A percentile compares a stretch with the other conserved stretches of the same genome.
Evolutionary conservation across 352 stramenopile genomes (phyloP).

Genomic region (Pythium biforme): DNA sequence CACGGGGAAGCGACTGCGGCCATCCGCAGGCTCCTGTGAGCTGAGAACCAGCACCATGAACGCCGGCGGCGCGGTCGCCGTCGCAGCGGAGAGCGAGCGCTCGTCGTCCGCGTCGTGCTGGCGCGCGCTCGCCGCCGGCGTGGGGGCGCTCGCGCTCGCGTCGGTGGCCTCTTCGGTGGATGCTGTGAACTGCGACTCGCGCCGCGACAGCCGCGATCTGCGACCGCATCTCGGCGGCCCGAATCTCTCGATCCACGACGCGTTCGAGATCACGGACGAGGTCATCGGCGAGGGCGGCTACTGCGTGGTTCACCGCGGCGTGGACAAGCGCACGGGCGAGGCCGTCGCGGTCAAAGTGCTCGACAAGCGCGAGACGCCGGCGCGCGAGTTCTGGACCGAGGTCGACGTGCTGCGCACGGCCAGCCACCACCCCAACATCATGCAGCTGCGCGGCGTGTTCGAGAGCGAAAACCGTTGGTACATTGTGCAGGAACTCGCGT

Average conservation of each 20-base stretch:
- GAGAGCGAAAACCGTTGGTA: constrained; percentile 76
- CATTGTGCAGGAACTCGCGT: constrained; percentile 81
- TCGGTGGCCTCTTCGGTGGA: not conserved
- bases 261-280: constrained; percentile 78
- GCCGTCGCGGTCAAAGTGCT: constrained; percentile 81
- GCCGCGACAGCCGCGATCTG: not conserved
- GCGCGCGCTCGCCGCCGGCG: constrained; percentile 17
- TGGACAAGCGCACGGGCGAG: constrained; percentile 63
- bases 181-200: not conserved
- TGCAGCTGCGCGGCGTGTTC: constrained; percentile 71
- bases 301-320: constrained; percentile 71
- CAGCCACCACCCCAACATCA: constrained; percentile 75
- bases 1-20: constrained; percentile 18
- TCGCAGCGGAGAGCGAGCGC: not conserved
- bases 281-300: constrained; percentile 81
- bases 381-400: constrained; percentile 82
- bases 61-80: not conserved
- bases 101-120: not conserved
- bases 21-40: not conserved
- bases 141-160: constrained; percentile 14
- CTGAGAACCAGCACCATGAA: not conserved
- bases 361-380: constrained; percentile 72
- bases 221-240: constrained; percentile 15
- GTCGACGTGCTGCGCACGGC: constrained; percentile 75
- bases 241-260: constrained; percentile 47